phyloP scores from a whole-genome alignment of 1,284 basidiomycete species.

The Moesziomyces globuligerus region DNA sequence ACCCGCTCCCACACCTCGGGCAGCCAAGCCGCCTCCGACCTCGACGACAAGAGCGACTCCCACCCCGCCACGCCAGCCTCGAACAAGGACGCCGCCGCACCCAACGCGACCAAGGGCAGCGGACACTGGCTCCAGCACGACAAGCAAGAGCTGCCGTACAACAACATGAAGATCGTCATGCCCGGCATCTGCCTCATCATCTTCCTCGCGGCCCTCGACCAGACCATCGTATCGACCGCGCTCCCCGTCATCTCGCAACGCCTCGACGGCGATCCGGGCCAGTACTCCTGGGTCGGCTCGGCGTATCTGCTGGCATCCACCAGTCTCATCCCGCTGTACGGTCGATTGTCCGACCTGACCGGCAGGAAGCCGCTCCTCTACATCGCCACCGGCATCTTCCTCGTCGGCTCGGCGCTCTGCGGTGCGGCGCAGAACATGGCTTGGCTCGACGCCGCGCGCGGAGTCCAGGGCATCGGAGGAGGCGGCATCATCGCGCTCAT shows the following conservation, averaged over 20 bases:
- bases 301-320: slow-evolving; percentile 69
- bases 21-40: slow-evolving; percentile 7
- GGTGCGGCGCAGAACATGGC: slow-evolving; percentile 82
- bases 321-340: slow-evolving; percentile 66
- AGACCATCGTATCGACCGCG: slow-evolving; percentile 66
- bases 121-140: slow-evolving; percentile 53
- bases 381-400: slow-evolving; percentile 75
- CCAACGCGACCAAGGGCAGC: slow-evolving; percentile 4
- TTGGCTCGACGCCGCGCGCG: slow-evolving; percentile 79
- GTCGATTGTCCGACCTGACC: slow-evolving; percentile 66
- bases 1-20: slow-evolving; percentile 16
- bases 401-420: slow-evolving; percentile 83
- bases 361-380: slow-evolving; percentile 78
- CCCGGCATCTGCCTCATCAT: slow-evolving; percentile 50
- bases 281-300: slow-evolving; percentile 69
- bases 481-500: slow-evolving; percentile 74
- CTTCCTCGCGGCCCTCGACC: slow-evolving; percentile 63
- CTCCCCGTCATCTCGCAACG: slow-evolving; percentile 63
- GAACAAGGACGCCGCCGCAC: neutral
- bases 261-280: slow-evolving; percentile 30
- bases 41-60: slow-evolving; percentile 17
- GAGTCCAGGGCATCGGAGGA: slow-evolving; percentile 83
- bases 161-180: slow-evolving; percentile 60
- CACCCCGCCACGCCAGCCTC: slow-evolving; percentile 1
- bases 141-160: slow-evolving; percentile 47